Evolutionary conservation across 1,284 basidiomycete species (phyloP).

Genomic region (Moesziomyces sp.): DNA sequence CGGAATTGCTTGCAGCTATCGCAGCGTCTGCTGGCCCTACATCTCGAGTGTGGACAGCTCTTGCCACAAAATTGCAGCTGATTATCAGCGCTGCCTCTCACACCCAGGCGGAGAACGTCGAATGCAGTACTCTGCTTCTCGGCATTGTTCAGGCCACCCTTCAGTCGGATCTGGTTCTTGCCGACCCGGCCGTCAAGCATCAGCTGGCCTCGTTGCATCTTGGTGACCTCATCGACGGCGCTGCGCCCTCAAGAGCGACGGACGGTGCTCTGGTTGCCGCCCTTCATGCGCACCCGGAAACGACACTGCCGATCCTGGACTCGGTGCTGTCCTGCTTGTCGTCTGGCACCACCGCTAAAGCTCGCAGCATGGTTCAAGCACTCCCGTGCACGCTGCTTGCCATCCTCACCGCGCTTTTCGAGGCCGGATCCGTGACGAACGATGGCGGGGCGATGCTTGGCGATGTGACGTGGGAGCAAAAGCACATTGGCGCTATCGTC

Average conservation of each 20-base stretch:
- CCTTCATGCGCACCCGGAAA: slow-evolving; percentile 13
- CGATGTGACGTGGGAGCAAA: slow-evolving; percentile 9
- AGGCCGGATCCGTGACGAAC: slow-evolving; percentile 8
- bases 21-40: slow-evolving; percentile 1
- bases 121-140: slow-evolving; percentile 9
- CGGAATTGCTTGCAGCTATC: slow-evolving; percentile 10
- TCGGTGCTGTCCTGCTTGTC: slow-evolving; percentile 7
- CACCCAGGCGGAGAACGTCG: neutral
- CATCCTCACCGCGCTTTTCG: slow-evolving; percentile 23
- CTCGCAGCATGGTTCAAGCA: neutral
- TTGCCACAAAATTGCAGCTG: slow-evolving; percentile 1
- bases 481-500: slow-evolving; percentile 10
- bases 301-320: slow-evolving; percentile 9
- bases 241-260: neutral
- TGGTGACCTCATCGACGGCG: too few species aligned
- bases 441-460: slow-evolving; percentile 5
- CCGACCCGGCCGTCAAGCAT: neutral
- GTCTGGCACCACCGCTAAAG: neutral
- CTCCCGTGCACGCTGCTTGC: slow-evolving; percentile 25
- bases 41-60: slow-evolving; percentile 2
- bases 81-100: slow-evolving; percentile 5
- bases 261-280: slow-evolving; percentile 36
- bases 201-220: neutral
- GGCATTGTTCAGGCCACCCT: slow-evolving; percentile 15
- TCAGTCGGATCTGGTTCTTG: slow-evolving; percentile 5